Percentiles rank a stretch among this genome's conserved stretches.
Conservation (phyloP, 2,329 filamentous ascomycete genomes). For the Aspergillus chevalieri region DNA sequence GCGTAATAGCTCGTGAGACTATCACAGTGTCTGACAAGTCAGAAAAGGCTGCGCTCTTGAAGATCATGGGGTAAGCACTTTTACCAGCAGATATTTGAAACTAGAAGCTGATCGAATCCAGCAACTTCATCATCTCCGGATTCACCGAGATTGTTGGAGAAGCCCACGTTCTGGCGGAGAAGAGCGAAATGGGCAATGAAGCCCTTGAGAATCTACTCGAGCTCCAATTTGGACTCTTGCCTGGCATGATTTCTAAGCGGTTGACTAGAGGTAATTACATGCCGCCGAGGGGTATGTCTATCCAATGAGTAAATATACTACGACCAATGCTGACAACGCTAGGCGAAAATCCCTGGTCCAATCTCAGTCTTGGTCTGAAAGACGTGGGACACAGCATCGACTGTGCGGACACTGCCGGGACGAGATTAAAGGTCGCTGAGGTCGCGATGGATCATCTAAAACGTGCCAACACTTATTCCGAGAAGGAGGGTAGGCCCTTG, state of each 20-base stretch:
- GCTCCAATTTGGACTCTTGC: conserved; percentile 23
- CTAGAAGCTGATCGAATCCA: neutral
- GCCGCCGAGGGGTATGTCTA: conserved; percentile 16
- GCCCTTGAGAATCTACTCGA: conserved; percentile 22
- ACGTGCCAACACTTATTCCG: conserved; percentile 38
- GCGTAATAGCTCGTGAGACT: conserved; percentile 2
- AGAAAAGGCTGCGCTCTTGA: conserved; percentile 1
- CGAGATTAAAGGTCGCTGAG: conserved; percentile 38
- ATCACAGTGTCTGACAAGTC: neutral
- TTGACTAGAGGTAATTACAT: conserved; percentile 24
- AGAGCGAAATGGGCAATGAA: conserved; percentile 18
- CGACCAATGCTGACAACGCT: neutral
- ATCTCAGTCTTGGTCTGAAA: conserved; percentile 45
- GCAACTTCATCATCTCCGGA: conserved; percentile 15
- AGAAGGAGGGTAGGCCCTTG: conserved; percentile 30
- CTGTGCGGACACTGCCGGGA: conserved; percentile 36
- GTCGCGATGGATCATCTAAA: conserved; percentile 40
- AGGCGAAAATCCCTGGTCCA: conserved; percentile 38
- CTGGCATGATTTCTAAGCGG: conserved; percentile 21
- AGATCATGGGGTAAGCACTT: conserved; percentile 1
- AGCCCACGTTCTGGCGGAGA: conserved; percentile 27
- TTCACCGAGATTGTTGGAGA: conserved; percentile 24
- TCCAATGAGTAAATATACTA: too few species aligned
- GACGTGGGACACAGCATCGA: conserved; percentile 47
- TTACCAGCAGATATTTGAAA: neutral